These are phyloP conservation scores for Heterobasidion annosum DNA, from an alignment of 1,284 basidiomycete species.

Conservation along the genomic window DNA sequence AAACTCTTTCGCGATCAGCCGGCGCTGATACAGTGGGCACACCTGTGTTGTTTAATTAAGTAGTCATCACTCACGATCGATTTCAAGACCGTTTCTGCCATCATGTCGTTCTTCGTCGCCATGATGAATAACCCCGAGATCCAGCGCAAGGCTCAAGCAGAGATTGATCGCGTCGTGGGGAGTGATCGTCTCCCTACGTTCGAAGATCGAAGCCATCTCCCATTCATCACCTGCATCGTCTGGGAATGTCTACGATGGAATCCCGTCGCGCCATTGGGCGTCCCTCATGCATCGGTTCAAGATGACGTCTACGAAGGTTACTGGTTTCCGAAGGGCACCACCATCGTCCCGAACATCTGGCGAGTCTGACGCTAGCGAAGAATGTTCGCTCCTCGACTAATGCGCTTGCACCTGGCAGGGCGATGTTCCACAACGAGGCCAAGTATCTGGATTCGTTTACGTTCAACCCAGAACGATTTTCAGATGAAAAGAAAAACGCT, in stretches of 20 bases:
- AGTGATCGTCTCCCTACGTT: conserved; percentile 26
- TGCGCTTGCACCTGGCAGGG: neutral
- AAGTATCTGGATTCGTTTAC: neutral
- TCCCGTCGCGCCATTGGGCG: conserved; percentile 13
- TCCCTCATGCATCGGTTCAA: neutral
- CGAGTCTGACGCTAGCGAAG: neutral
- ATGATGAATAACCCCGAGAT: conserved; percentile 30
- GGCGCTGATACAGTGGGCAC: neutral
- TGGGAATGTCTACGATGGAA: conserved; percentile 32
- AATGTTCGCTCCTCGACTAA: neutral
- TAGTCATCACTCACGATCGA: conserved; percentile 3
- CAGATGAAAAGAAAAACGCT: neutral
- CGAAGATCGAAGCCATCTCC: conserved; percentile 22
- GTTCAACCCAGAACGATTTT: conserved; percentile 1
- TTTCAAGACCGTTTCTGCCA: conserved; percentile 18
- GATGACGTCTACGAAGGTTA: conserved; percentile 25
- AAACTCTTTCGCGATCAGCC: neutral
- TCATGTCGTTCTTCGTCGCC: conserved; percentile 23
- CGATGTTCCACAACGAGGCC: neutral
- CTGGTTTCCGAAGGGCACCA: conserved; percentile 21
- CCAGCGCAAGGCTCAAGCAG: conserved; percentile 26
- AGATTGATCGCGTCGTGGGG: conserved; percentile 29
- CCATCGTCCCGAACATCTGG: neutral
- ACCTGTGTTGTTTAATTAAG: neutral
- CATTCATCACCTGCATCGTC: conserved; percentile 27